These are phyloP conservation scores for Candida argentea DNA, from an alignment of 805 yeast genomes.

Conservation along the genomic window DNA sequence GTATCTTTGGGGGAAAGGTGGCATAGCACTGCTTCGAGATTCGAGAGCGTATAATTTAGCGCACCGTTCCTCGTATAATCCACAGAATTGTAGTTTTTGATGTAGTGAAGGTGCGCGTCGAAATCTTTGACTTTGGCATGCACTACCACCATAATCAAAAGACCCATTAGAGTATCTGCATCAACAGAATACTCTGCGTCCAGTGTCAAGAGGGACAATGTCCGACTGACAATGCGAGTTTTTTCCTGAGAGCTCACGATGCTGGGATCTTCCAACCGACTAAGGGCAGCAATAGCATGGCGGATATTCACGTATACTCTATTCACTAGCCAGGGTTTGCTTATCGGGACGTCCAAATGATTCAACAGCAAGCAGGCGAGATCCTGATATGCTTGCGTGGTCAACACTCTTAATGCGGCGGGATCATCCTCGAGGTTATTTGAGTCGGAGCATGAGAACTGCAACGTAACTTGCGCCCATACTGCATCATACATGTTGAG, in stretches of 20 bases:
- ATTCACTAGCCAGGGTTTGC: slow-evolving; percentile 30
- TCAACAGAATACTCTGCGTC: slow-evolving; percentile 28
- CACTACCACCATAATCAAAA: slow-evolving; percentile 61
- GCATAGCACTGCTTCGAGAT: slow-evolving; percentile 70
- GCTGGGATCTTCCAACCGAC: slow-evolving; percentile 30
- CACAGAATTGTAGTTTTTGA: slow-evolving; percentile 45
- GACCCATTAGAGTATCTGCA: slow-evolving; percentile 73
- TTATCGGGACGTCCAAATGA: slow-evolving; percentile 38
- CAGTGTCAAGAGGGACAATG: slow-evolving; percentile 42
- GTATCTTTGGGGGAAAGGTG: slow-evolving; percentile 32
- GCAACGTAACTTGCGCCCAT: slow-evolving; percentile 41
- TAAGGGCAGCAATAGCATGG: slow-evolving; percentile 43
- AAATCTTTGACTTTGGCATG: slow-evolving; percentile 50
- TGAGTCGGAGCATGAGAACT: slow-evolving; percentile 18
- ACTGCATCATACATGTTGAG: slow-evolving; percentile 52
- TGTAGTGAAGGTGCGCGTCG: slow-evolving; percentile 55
- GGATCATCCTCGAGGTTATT: slow-evolving; percentile 11
- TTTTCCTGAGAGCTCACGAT: slow-evolving; percentile 36
- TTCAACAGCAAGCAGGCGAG: slow-evolving; percentile 36
- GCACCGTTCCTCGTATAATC: slow-evolving; percentile 39
- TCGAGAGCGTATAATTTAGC: slow-evolving; percentile 68
- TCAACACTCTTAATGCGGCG: slow-evolving; percentile 17
- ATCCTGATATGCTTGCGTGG: slow-evolving; percentile 20
- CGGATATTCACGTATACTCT: slow-evolving; percentile 30
- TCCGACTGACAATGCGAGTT: slow-evolving; percentile 36